Evolutionary conservation across 2,329 filamentous ascomycete genomes (phyloP).

Genomic region (Passalora sequoiae): DNA sequence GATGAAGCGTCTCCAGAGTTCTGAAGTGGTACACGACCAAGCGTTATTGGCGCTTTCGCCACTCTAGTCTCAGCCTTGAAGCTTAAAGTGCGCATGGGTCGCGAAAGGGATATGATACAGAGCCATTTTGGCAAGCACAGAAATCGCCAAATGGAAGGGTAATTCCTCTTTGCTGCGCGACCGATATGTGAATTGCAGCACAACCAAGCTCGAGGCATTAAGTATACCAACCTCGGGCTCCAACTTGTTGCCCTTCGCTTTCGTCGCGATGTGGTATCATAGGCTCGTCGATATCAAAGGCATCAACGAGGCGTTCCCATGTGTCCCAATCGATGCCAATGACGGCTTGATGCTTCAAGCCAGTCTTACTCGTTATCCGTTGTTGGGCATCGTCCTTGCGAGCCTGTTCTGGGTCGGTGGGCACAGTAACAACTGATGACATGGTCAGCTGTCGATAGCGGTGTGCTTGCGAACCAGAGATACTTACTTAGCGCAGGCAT

Average conservation of each 20-base stretch:
- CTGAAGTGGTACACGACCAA: too few relatives aligned
- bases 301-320: conserved; percentile 72
- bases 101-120: too few relatives aligned
- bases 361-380: background rate
- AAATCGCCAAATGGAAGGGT: too few relatives aligned
- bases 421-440: conserved; percentile 7
- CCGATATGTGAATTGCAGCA: too few relatives aligned
- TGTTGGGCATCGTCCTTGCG: background rate
- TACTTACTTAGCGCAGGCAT: conserved; percentile 75
- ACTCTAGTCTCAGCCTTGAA: too few relatives aligned
- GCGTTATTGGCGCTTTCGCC: too few relatives aligned
- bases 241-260: conserved; percentile 53
- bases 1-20: too few relatives aligned
- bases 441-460: background rate
- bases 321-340: conserved; percentile 79
- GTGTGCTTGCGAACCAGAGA: background rate
- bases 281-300: conserved; percentile 68
- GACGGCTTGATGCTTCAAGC: conserved; percentile 68
- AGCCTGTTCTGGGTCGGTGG: background rate
- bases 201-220: too few relatives aligned
- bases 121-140: too few relatives aligned
- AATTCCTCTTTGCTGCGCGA: too few relatives aligned
- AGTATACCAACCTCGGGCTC: conserved; percentile 62
- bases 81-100: too few relatives aligned
- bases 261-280: conserved; percentile 74